Conservation (phyloP, 208 protist species). For the Acanthamoeba lenticulata region DNA sequence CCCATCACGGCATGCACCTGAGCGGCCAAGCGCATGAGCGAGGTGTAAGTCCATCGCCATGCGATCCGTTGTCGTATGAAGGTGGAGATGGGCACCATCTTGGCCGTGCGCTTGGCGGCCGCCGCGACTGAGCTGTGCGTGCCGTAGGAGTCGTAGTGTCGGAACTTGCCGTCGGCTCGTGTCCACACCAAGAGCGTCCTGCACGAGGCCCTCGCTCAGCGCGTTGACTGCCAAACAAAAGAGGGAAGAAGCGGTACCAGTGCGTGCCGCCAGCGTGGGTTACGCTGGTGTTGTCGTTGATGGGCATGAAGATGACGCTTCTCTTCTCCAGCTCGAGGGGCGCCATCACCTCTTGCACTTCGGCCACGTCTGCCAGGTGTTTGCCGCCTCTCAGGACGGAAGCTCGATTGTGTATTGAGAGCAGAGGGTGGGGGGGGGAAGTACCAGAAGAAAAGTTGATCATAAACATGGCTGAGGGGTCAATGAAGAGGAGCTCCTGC, state of each 20-base stretch:
- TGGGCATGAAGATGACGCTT: neutral
- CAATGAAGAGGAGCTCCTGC: neutral
- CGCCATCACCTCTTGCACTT: neutral
- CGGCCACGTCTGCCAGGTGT: neutral
- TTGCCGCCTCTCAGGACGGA: neutral
- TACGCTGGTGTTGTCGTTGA: neutral
- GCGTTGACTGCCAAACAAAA: no score
- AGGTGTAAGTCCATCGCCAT: neutral
- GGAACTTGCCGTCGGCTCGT: neutral
- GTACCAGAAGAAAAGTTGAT: conserved; percentile 13
- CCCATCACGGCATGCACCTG: neutral
- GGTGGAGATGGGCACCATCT: neutral
- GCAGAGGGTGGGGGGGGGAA: neutral
- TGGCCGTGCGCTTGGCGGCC: neutral
- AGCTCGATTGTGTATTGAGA: no score
- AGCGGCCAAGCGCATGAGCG: neutral
- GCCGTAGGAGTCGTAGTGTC: conserved; percentile 2
- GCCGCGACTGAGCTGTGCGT: neutral
- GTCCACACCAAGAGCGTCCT: neutral
- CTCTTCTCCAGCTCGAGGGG: conserved; percentile 19
- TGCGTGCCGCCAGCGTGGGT: neutral
- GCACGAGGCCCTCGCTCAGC: neutral
- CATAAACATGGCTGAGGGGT: conserved; percentile 28
- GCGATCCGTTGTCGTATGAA: neutral
- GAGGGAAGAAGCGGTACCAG: neutral